phyloP scores from a whole-genome alignment of 768 basidiomycete species.

The Rhodosporidiobolus sp. region DNA sequence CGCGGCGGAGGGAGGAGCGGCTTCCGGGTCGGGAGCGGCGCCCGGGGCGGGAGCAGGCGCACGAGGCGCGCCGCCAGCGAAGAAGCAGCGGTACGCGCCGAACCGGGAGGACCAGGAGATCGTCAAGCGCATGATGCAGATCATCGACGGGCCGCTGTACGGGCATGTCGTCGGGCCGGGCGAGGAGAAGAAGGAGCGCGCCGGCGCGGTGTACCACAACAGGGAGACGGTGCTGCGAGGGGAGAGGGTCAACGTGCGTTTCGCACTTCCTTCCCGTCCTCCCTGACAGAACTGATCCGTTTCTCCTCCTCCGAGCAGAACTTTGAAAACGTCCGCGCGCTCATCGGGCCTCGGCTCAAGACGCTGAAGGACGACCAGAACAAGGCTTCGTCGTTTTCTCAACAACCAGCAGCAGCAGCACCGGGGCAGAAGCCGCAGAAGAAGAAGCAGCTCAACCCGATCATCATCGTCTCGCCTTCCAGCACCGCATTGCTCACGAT shows the following conservation, averaged over 20 bases:
- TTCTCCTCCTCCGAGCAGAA: constrained; percentile 58
- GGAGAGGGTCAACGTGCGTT: constrained; percentile 72
- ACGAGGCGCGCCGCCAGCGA: constrained; percentile 53
- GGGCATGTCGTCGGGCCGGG: constrained; percentile 67
- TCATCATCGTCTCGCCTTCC: constrained; percentile 95
- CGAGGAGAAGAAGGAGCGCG: constrained; percentile 48
- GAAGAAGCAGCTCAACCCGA: constrained; percentile 61
- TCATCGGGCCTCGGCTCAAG: constrained; percentile 74
- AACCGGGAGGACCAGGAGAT: constrained; percentile 74
- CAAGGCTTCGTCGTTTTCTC: not conserved
- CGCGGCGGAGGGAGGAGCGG: constrained; percentile 31
- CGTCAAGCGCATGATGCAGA: constrained; percentile 74
- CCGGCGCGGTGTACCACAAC: constrained; percentile 48
- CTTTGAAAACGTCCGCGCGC: constrained; percentile 65
- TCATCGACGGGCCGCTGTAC: constrained; percentile 34
- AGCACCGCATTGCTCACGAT: constrained; percentile 94
- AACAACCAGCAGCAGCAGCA: constrained; percentile 12
- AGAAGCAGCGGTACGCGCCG: constrained; percentile 73
- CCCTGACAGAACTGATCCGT: not conserved
- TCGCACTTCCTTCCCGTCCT: not conserved
- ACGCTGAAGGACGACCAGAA: constrained; percentile 59
- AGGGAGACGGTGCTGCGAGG: constrained; percentile 79
- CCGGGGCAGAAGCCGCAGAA: constrained; percentile 29
- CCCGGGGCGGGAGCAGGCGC: constrained; percentile 44
- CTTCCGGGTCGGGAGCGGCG: constrained; percentile 47